A percentile compares a stretch with the other conserved stretches of the same genome.
These are phyloP conservation scores for Cymbidium sinense DNA, from an alignment of 106 monocot genomes.

Conservation along the genomic window DNA sequence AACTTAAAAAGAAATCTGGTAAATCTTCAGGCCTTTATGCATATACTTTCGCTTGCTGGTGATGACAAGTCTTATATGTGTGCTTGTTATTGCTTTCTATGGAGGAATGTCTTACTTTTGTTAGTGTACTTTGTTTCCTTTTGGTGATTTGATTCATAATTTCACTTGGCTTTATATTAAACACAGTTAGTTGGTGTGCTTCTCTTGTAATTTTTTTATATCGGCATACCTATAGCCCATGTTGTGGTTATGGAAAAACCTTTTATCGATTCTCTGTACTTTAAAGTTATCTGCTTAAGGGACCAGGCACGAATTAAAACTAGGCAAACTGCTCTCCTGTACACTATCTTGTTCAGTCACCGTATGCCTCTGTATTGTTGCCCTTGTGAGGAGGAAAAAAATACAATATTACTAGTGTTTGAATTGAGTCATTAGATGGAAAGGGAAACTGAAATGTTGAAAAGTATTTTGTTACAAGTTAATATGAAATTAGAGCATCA, in stretches of 20 bases:
- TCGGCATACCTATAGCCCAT: not conserved
- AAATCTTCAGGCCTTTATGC: not conserved
- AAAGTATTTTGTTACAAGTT: not conserved
- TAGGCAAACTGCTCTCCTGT: not conserved
- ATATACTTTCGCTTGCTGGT: not conserved
- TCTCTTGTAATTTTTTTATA: not conserved
- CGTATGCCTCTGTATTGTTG: not conserved
- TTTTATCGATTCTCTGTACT: not conserved
- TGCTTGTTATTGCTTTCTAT: not conserved
- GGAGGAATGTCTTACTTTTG: not conserved
- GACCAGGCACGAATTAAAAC: not conserved
- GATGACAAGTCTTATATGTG: not conserved
- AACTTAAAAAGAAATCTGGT: not conserved
- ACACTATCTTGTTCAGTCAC: not conserved
- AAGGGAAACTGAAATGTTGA: not conserved
- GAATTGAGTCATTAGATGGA: not conserved
- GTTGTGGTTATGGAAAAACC: not conserved
- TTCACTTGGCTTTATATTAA: not conserved
- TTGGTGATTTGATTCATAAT: constrained; percentile 4
- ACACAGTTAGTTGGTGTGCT: not conserved
- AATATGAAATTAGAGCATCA: not conserved
- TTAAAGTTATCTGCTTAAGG: not conserved
- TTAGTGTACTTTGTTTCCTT: not conserved
- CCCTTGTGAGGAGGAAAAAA: not conserved
- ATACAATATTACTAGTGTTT: not conserved